phyloP scores from a whole-genome alignment of 176 grass and related monocot species.

The Oryza meridionalis region DNA sequence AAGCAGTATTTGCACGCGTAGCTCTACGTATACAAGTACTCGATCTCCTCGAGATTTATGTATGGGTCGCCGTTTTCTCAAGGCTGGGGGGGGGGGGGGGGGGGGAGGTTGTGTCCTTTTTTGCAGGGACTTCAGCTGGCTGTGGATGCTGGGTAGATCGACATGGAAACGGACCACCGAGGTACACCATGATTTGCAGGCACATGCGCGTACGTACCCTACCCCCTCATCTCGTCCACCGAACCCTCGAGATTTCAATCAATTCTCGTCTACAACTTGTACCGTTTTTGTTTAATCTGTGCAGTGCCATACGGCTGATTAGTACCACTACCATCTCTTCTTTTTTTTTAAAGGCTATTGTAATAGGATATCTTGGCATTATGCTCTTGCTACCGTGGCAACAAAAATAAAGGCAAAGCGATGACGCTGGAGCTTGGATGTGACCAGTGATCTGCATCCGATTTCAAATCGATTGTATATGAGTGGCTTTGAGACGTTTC shows the following conservation, averaged over 20 bases:
- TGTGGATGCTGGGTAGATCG: neutral
- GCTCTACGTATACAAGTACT: neutral
- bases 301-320: neutral
- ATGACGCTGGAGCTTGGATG: neutral
- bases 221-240: neutral
- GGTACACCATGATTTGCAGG: neutral
- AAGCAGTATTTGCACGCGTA: neutral
- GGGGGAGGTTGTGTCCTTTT: neutral
- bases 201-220: neutral
- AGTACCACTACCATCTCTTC: neutral
- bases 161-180: neutral
- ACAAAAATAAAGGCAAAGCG: neutral
- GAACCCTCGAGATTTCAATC: neutral
- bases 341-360: neutral
- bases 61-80: neutral
- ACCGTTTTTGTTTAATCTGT: neutral
- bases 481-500: neutral
- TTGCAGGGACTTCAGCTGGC: neutral
- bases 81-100: too few species aligned
- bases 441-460: neutral
- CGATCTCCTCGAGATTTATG: neutral
- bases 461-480: neutral
- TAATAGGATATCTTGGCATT: neutral
- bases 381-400: neutral
- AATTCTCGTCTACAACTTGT: neutral